phyloP scores from a whole-genome alignment of 495 filamentous ascomycete species.

The Xylaria intraflava region DNA sequence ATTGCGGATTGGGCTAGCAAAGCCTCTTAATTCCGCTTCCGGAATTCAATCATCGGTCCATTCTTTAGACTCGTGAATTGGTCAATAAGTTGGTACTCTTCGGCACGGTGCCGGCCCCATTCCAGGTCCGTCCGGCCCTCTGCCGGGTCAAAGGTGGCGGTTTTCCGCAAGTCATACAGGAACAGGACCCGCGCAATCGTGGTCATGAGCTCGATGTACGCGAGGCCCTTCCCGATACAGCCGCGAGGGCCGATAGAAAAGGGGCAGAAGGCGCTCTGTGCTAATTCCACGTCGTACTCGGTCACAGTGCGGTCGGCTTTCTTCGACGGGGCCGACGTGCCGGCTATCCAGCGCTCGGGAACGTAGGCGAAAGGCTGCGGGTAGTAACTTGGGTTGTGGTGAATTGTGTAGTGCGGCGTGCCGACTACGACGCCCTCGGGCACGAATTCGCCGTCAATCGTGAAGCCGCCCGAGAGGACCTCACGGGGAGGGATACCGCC shows the following conservation, averaged over 20 bases:
- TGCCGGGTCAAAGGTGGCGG: constrained; percentile 37
- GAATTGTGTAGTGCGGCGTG: constrained; percentile 49
- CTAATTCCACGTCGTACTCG: constrained; percentile 33
- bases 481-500: constrained; percentile 53
- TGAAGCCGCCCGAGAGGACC: constrained; percentile 55
- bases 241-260: constrained; percentile 51
- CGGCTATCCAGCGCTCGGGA: constrained; percentile 51
- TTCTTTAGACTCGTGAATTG: constrained; percentile 52
- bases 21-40: constrained; percentile 22
- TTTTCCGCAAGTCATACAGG: constrained; percentile 42
- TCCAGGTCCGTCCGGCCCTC: constrained; percentile 35
- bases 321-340: constrained; percentile 12
- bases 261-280: constrained; percentile 50
- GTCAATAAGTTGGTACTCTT: constrained; percentile 52
- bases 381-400: constrained; percentile 50
- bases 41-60: constrained; percentile 53
- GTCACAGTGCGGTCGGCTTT: constrained; percentile 10
- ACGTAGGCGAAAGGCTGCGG: constrained; percentile 44
- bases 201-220: constrained; percentile 48
- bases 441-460: constrained; percentile 48
- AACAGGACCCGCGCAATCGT: constrained; percentile 43
- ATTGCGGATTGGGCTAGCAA: no score
- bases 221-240: constrained; percentile 55
- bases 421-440: constrained; percentile 50
- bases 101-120: constrained; percentile 39